phyloP scores from a whole-genome alignment of 1,139 yeast genomes.

The Hansenula sp. region DNA sequence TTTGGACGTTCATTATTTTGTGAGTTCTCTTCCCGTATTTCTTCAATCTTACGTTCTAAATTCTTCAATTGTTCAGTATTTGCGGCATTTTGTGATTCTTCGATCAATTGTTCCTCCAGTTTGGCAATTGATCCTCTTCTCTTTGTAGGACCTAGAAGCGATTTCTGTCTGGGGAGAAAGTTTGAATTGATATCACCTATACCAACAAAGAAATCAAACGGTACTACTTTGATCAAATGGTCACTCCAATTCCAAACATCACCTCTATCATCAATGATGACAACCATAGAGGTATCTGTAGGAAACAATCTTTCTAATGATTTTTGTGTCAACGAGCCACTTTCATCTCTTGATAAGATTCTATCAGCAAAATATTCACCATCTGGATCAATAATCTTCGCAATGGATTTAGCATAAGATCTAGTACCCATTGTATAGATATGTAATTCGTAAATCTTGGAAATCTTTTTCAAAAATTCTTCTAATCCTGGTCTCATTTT shows the following conservation, averaged over 20 bases:
- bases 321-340: constrained; percentile 89
- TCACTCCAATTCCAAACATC: constrained; percentile 99
- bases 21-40: constrained; percentile 23
- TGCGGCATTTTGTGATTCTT: constrained; percentile 19
- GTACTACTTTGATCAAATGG: constrained; percentile 85
- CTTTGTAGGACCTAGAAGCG: constrained; percentile 66
- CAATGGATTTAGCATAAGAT: constrained; percentile 86
- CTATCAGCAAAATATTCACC: constrained; percentile 87
- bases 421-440: constrained; percentile 99
- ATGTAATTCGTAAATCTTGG: constrained; percentile 78
- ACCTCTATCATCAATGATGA: constrained; percentile 94
- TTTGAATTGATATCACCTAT: constrained; percentile 97
- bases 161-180: constrained; percentile 78
- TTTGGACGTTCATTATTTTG: too few species aligned
- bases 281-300: constrained; percentile 95
- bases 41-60: constrained; percentile 29
- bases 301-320: constrained; percentile 87
- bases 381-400: constrained; percentile 86
- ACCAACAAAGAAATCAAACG: constrained; percentile 94
- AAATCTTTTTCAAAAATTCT: constrained; percentile 61
- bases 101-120: constrained; percentile 25
- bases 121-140: constrained; percentile 47
- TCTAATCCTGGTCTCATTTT: constrained; percentile 85
- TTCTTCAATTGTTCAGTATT: constrained; percentile 13
- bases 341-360: constrained; percentile 88